Base-by-base conservation (phyloP, 768 basidiomycete species). In the Hortiboletus campestris region DNA sequence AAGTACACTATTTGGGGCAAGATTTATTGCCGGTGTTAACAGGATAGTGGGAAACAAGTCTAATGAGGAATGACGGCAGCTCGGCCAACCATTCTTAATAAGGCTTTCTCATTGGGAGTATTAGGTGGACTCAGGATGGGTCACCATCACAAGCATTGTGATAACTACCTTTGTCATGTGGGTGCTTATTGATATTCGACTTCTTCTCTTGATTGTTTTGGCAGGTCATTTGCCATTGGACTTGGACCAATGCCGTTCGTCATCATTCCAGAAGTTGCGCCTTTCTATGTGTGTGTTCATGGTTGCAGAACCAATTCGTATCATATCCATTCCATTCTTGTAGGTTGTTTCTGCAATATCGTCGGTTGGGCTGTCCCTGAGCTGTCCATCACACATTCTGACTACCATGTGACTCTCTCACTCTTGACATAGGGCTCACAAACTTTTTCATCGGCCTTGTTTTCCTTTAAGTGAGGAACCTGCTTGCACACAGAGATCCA, bases 241-340 rank as follows among this genome's bases (percentile, higher is more conserved):
- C 78, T 98, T 16, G 96, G 96, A 1, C 94, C 96, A 2, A 75
- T 98, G 34, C 95, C 95, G 0, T 98, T 94, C 66, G 84, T 98
- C 38, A 86, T 98, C 70, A 85, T 96, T 34, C 85, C 94, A 16
- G 94, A 98, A 66, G 84, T 97, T 20, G 88, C 94, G 3, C 93
- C 93, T 2, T 71, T 80, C 47, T 80, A 88, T 63, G 92, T 88
- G 69, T 58, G 89, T 77, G 43, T 13, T 11, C 39, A 40, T 46
- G 20, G 40, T 49, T 22, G 5, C 20, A 51, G 40, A 35, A 31
- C 50, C 13, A 10, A 14, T 4, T 16, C 25, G 38, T 34, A 10
- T 63, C 32, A 51, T 14, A 38, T 25, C 32, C 39, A 38, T 51
- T 54, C 19, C 40, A 2, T 51, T 32, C 14, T 3, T 8, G 35